Conservation (phyloP, 2,329 filamentous ascomycete species). For the Calonectria fujianensis region DNA sequence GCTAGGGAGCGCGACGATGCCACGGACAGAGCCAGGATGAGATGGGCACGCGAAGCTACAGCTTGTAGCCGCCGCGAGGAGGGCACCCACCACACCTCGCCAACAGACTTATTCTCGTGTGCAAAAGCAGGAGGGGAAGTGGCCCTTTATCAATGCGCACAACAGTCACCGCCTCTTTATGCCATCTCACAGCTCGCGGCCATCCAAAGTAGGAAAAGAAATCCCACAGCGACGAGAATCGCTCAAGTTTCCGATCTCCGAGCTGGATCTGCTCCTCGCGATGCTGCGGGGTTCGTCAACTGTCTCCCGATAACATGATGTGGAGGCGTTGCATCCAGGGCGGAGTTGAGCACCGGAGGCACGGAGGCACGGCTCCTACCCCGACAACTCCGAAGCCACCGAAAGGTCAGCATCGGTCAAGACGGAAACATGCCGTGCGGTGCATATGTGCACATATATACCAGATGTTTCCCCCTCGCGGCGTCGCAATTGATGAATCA, state of each 20-base stretch:
- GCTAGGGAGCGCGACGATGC: not conserved
- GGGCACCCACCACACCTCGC: not conserved
- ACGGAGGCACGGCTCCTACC: conserved; percentile 12
- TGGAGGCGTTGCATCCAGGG: conserved; percentile 6
- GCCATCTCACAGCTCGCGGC: not conserved
- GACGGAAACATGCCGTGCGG: not conserved
- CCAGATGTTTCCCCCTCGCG: no score
- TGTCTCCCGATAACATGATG: conserved; percentile 2
- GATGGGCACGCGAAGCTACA: not conserved
- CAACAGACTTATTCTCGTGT: not conserved
- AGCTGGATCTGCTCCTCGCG: not conserved
- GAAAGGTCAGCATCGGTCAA: not conserved
- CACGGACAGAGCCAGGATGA: not conserved
- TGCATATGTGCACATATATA: not conserved
- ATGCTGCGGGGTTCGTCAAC: not conserved
- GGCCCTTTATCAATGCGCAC: not conserved
- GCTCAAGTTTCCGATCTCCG: conserved; percentile 1
- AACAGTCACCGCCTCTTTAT: not conserved
- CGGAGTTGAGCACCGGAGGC: conserved; percentile 19
- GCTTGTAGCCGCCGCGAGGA: not conserved
- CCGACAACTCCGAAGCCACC: conserved; percentile 20
- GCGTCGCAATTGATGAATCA: not conserved
- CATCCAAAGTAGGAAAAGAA: not conserved
- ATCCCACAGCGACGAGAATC: conserved; percentile 4
- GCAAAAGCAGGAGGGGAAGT: not conserved